phyloP scores from a whole-genome alignment of 495 filamentous ascomycete genomes.

The Pyrenopolyporus hunteri region DNA sequence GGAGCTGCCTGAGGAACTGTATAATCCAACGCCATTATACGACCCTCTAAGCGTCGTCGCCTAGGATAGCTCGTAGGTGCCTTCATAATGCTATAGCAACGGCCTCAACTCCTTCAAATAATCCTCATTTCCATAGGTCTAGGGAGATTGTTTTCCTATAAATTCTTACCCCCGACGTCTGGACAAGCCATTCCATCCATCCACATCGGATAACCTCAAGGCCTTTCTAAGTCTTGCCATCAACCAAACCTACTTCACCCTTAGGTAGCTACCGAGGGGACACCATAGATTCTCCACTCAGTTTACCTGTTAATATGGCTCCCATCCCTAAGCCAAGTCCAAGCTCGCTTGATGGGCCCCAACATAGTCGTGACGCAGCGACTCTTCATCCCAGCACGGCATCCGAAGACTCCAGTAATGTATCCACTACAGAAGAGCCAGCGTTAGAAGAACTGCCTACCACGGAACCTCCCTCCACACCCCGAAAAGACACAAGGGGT shows the following conservation, averaged over 20 bases:
- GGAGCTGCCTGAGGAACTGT: too few species aligned
- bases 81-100: neutral
- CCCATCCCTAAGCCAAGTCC: neutral
- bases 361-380: neutral
- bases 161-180: neutral
- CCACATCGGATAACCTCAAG: neutral
- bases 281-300: neutral
- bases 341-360: neutral
- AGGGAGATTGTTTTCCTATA: neutral
- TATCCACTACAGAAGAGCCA: neutral
- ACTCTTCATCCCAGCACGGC: neutral
- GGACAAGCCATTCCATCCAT: neutral
- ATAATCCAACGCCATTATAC: neutral
- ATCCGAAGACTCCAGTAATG: neutral
- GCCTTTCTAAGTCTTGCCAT: neutral
- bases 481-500: neutral
- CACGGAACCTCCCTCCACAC: neutral
- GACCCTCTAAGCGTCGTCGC: neutral
- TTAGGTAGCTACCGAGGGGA: neutral
- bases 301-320: neutral
- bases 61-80: neutral
- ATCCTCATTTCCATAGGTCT: neutral
- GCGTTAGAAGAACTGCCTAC: too few species aligned
- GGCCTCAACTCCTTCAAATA: neutral
- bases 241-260: neutral